These are phyloP conservation scores for Mucor ambiguus DNA, from an alignment of 371 early-diverging fungal genomes.

Conservation along the genomic window DNA sequence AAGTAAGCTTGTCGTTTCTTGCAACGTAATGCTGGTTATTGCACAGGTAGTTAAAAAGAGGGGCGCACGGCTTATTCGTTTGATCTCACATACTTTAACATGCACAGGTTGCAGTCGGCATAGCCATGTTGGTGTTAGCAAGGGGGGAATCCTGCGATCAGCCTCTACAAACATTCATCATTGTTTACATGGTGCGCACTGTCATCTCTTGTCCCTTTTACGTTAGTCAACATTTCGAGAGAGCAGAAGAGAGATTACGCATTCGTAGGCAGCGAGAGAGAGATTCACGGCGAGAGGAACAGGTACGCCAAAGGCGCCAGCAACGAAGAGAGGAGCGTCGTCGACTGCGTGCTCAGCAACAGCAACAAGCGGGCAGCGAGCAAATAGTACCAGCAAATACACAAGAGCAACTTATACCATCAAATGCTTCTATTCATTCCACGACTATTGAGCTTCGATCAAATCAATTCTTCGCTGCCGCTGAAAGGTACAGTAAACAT, in stretches of 20 bases:
- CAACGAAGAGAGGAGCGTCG: slow-evolving; percentile 6
- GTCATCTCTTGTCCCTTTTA: slow-evolving; percentile 31
- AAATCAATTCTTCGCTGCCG: background rate
- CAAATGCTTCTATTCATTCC: background rate
- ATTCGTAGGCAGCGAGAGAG: slow-evolving; percentile 7
- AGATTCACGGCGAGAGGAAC: slow-evolving; percentile 15
- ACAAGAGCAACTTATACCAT: background rate
- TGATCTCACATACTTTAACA: background rate
- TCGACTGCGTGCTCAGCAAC: background rate
- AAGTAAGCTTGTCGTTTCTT: slow-evolving; percentile 1
- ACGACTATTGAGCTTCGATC: slow-evolving; percentile 4
- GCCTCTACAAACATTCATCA: slow-evolving; percentile 38
- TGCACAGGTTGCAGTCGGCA: slow-evolving; percentile 30
- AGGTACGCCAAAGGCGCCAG: slow-evolving; percentile 17
- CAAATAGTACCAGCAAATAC: background rate
- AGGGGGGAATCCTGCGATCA: slow-evolving; percentile 44
- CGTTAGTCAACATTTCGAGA: slow-evolving; percentile 32
- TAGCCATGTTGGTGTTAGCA: slow-evolving; percentile 34
- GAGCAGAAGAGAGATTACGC: background rate
- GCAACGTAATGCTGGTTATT: slow-evolving; percentile 2
- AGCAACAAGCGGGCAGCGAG: background rate
- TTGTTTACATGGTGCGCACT: slow-evolving; percentile 35
- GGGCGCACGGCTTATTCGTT: no score
- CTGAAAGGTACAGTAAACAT: slow-evolving; percentile 10
- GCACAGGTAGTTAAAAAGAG: no score